Conservation (phyloP, 306 rosid species). For the Gastrolobium bilobum region DNA sequence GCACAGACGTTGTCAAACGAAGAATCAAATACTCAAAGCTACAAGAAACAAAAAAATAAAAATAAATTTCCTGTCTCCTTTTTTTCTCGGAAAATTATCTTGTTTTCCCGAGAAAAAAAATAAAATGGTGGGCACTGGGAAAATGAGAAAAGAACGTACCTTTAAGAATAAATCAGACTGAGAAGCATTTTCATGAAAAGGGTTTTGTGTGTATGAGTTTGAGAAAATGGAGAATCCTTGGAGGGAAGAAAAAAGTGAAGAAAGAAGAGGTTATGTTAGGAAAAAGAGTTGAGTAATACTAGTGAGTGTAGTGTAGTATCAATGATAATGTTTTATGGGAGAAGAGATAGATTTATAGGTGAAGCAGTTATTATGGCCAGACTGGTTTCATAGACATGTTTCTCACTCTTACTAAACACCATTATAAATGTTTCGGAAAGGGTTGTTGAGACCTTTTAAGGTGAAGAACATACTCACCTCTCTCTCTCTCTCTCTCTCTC, state of each 20-base stretch:
- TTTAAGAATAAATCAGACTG: constrained; percentile 6
- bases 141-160: constrained; percentile 40
- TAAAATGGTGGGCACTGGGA: background rate
- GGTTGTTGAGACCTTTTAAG: constrained; percentile 66
- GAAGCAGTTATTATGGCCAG: constrained; percentile 66
- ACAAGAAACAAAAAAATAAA: constrained; percentile 15
- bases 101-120: background rate
- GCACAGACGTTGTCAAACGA: constrained; percentile 1
- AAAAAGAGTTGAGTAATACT: background rate
- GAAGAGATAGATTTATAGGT: constrained; percentile 74
- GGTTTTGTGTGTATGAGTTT: background rate
- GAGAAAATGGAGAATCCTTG: background rate
- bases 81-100: background rate
- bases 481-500: background rate
- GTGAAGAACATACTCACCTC: constrained; percentile 34
- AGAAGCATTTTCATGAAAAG: constrained; percentile 34
- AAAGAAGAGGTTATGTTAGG: background rate
- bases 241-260: background rate
- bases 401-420: constrained; percentile 54
- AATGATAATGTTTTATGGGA: constrained; percentile 47
- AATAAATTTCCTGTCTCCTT: background rate
- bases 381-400: constrained; percentile 17
- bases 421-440: constrained; percentile 57
- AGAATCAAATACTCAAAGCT: constrained; percentile 38
- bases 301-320: constrained; percentile 17